Conservation (phyloP, 192 early-diverging fungal genomes). For the Linnemannia exigua region DNA sequence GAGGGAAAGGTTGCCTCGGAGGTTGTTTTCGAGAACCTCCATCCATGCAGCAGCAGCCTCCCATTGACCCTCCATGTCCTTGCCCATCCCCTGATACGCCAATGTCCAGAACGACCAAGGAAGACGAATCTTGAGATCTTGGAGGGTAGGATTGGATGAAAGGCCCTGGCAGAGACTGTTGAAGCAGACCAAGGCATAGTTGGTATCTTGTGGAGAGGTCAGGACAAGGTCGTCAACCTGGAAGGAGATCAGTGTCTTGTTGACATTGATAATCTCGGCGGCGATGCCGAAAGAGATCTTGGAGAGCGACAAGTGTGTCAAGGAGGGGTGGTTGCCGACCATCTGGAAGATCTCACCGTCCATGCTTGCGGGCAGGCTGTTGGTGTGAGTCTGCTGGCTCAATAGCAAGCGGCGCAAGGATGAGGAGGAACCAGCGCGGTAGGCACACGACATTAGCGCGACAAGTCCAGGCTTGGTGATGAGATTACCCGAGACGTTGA, state of each 20-base stretch:
- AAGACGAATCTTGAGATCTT: slow-evolving; percentile 36
- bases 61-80: slow-evolving; percentile 20
- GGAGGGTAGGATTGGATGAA: slow-evolving; percentile 6
- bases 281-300: slow-evolving; percentile 27
- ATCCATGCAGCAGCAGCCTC: slow-evolving; percentile 33
- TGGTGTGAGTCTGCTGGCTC: slow-evolving; percentile 15
- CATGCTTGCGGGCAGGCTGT: slow-evolving; percentile 22
- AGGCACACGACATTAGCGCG: slow-evolving; percentile 25
- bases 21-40: slow-evolving; percentile 21
- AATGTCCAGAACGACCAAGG: slow-evolving; percentile 45
- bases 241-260: slow-evolving; percentile 30
- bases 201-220: slow-evolving; percentile 15
- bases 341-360: slow-evolving; percentile 34
- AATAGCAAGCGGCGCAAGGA: slow-evolving; percentile 26
- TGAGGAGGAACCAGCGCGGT: background rate
- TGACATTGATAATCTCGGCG: slow-evolving; percentile 30
- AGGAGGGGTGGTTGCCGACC: slow-evolving; percentile 16
- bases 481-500: slow-evolving; percentile 36
- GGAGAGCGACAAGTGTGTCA: slow-evolving; percentile 38
- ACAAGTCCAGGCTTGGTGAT: slow-evolving; percentile 42
- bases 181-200: slow-evolving; percentile 28
- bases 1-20: slow-evolving; percentile 20
- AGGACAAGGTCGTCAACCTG: slow-evolving; percentile 31
- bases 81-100: slow-evolving; percentile 16
- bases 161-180: slow-evolving; percentile 31